Evolutionary conservation across 208 protist genomes (phyloP).

Genomic region (Entamoeba moshkovskii): DNA sequence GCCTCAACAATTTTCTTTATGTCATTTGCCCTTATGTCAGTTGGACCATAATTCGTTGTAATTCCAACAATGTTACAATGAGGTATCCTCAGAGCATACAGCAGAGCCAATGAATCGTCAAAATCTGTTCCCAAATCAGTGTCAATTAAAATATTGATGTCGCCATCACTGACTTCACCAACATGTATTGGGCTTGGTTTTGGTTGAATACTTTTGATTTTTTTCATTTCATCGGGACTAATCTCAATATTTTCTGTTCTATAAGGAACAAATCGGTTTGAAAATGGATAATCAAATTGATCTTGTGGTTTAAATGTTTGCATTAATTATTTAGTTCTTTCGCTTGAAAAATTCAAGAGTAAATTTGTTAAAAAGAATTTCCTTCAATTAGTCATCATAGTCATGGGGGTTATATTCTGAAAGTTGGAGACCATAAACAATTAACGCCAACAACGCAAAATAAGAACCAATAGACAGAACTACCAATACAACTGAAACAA

Average conservation of each 20-base stretch:
- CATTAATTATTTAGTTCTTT: too few species aligned
- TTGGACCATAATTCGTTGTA: background rate
- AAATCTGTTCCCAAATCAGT: background rate
- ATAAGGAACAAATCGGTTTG: background rate
- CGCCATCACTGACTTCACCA: background rate
- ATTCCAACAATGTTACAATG: background rate
- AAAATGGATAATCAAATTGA: too few species aligned
- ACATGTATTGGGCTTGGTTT: background rate
- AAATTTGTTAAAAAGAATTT: too few species aligned
- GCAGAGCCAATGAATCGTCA: background rate
- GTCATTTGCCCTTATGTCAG: background rate
- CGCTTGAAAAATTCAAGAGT: too few species aligned
- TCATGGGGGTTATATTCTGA: too few species aligned
- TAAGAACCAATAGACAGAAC: too few species aligned
- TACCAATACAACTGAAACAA: too few species aligned
- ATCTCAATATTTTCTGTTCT: background rate
- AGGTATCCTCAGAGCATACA: background rate
- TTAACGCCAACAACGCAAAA: too few species aligned
- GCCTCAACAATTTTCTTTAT: background rate
- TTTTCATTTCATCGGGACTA: background rate
- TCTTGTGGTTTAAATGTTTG: too few species aligned
- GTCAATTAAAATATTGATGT: background rate
- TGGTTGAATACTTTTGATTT: background rate
- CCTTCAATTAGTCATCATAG: too few species aligned
- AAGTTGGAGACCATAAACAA: too few species aligned